phyloP scores from a whole-genome alignment of 768 basidiomycete species.

The Boletus vinaceobasis region DNA sequence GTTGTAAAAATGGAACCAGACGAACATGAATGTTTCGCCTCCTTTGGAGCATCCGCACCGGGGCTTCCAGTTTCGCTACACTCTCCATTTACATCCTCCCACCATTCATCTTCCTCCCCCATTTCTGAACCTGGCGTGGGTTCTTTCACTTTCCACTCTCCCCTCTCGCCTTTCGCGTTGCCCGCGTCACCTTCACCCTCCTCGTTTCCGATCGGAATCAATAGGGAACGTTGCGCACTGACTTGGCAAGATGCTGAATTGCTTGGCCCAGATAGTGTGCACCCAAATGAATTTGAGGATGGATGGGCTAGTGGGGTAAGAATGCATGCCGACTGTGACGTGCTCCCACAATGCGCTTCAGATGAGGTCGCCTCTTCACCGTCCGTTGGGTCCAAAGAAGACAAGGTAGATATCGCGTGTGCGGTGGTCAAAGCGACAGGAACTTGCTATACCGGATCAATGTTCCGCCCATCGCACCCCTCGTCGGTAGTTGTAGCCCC shows the following conservation, averaged over 20 bases:
- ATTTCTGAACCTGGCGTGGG: conserved; percentile 15
- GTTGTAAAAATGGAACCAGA: conserved; percentile 43
- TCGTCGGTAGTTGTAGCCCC: conserved; percentile 6
- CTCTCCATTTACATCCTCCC: conserved; percentile 20
- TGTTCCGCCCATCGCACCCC: background rate
- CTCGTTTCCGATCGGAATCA: conserved; percentile 6
- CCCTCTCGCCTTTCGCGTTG: conserved; percentile 13
- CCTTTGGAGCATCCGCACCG: conserved; percentile 2
- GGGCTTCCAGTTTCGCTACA: conserved; percentile 14
- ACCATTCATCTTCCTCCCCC: conserved; percentile 17
- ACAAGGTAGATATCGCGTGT: background rate
- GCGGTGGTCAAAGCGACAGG: conserved; percentile 4
- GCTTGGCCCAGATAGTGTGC: conserved; percentile 44
- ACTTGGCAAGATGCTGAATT: conserved; percentile 45
- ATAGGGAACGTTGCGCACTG: conserved; percentile 23
- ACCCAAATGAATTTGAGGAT: conserved; percentile 41
- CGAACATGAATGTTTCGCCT: conserved; percentile 29
- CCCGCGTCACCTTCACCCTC: conserved; percentile 7
- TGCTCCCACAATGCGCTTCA: conserved; percentile 3
- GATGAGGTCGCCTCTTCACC: background rate
- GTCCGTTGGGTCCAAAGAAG: conserved; percentile 1
- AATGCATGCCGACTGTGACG: conserved; percentile 9
- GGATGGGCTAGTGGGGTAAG: conserved; percentile 28
- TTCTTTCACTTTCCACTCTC: conserved; percentile 13
- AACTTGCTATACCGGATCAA: conserved; percentile 2